phyloP scores from a whole-genome alignment of 805 yeast genomes.

The Priceomyces fermenticarens region DNA sequence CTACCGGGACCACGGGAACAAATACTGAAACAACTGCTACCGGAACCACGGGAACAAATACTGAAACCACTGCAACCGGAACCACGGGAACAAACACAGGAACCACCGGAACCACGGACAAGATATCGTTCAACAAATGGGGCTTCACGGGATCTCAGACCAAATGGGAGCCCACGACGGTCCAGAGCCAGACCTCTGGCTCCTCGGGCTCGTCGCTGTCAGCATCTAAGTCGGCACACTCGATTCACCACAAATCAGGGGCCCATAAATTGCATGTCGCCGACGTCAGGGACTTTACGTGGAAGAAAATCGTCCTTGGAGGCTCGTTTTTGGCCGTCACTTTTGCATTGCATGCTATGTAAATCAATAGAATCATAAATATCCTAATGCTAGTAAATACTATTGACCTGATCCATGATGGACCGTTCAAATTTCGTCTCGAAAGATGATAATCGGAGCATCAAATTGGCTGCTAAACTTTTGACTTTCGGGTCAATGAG shows the following conservation, averaged over 20 bases:
- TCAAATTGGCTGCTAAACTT: constrained; percentile 38
- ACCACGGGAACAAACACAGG: constrained; percentile 9
- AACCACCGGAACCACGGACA: constrained; percentile 11
- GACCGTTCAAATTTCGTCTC: constrained; percentile 25
- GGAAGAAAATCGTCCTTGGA: constrained; percentile 14
- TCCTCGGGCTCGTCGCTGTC: constrained; percentile 5
- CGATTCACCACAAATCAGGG: constrained; percentile 13
- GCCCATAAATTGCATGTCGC: constrained; percentile 11
- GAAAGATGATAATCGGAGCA: constrained; percentile 25
- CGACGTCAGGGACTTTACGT: constrained; percentile 8
- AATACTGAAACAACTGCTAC: constrained; percentile 5
- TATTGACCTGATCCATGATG: constrained; percentile 28
- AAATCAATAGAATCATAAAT: neutral
- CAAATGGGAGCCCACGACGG: constrained; percentile 24
- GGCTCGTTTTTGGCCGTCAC: constrained; percentile 14
- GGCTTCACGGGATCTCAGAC: constrained; percentile 42
- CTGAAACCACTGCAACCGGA: constrained; percentile 6
- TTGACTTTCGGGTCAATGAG: constrained; percentile 36
- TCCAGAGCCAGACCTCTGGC: neutral
- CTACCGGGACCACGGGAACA: constrained; percentile 2
- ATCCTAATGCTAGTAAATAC: constrained; percentile 14
- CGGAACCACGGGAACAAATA: constrained; percentile 9
- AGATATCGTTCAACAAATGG: constrained; percentile 34
- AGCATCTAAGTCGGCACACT: constrained; percentile 11
- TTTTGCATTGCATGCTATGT: constrained; percentile 12